These are phyloP conservation scores for Naumovozyma castellii DNA, from an alignment of 805 yeast species.

Conservation along the genomic window DNA sequence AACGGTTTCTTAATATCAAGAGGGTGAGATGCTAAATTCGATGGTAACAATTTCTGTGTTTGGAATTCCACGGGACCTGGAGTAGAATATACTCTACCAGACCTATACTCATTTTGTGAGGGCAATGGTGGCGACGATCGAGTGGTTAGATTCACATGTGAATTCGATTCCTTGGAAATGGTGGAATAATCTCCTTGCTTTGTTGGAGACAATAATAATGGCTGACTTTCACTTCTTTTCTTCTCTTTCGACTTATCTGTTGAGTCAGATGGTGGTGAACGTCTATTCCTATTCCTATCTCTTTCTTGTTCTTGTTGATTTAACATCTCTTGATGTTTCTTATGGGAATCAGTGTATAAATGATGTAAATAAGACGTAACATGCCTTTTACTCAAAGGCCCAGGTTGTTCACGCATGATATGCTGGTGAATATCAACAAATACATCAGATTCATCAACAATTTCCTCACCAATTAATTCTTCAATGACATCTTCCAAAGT, in stretches of 20 bases:
- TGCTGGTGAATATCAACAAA: constrained; percentile 83
- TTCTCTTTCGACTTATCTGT: not conserved
- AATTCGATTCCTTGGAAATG: not conserved
- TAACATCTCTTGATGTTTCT: not conserved
- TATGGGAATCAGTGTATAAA: constrained; percentile 31
- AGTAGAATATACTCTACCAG: not conserved
- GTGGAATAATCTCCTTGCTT: not conserved
- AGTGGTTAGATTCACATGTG: not conserved
- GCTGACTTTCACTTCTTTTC: not conserved
- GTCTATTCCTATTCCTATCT: not conserved
- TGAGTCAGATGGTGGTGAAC: not conserved
- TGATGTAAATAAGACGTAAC: constrained; percentile 60
- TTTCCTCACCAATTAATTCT: constrained; percentile 94
- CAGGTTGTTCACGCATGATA: constrained; percentile 68
- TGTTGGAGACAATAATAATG: not conserved
- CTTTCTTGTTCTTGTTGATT: not conserved
- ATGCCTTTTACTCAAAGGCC: constrained; percentile 63
- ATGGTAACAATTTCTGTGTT: constrained; percentile 20
- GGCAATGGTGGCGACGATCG: not conserved
- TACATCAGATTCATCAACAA: constrained; percentile 92
- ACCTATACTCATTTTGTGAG: not conserved
- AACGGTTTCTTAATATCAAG: constrained; percentile 52
- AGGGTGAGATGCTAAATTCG: constrained; percentile 62
- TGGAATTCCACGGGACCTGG: not conserved
- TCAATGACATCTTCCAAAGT: constrained; percentile 97